Percentiles rank a stretch among this genome's conserved stretches.
phyloP scores from a whole-genome alignment of 768 basidiomycete species.

The Roridomyces roridus region DNA sequence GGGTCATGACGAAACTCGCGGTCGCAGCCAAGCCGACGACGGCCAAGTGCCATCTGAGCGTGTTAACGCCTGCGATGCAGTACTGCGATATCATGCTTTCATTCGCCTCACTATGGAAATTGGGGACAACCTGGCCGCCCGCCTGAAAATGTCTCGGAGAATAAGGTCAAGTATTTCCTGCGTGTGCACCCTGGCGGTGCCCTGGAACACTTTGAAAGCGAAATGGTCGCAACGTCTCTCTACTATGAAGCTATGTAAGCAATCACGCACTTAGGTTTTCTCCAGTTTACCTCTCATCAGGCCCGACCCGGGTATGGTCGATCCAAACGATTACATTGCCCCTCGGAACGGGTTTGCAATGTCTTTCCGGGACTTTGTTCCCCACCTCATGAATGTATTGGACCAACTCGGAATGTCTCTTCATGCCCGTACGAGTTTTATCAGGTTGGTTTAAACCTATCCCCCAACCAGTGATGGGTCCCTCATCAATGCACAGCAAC shows the following conservation, averaged over 20 bases:
- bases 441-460: constrained; percentile 62
- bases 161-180: constrained; percentile 83
- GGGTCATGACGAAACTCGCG: constrained; percentile 78
- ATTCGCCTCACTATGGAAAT: constrained; percentile 76
- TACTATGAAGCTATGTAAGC: constrained; percentile 89
- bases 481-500: constrained; percentile 51
- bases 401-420: constrained; percentile 86
- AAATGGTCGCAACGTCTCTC: constrained; percentile 78
- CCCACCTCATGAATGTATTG: constrained; percentile 81
- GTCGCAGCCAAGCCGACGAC: constrained; percentile 75
- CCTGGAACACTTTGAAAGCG: constrained; percentile 85
- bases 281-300: constrained; percentile 46
- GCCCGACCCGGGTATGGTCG: constrained; percentile 78
- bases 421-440: constrained; percentile 81
- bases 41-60: constrained; percentile 78
- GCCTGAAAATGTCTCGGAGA: constrained; percentile 69
- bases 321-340: constrained; percentile 79
- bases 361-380: constrained; percentile 80
- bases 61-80: constrained; percentile 74
- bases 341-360: constrained; percentile 88
- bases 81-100: constrained; percentile 82
- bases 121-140: constrained; percentile 80
- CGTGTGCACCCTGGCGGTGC: constrained; percentile 87
- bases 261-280: background rate
- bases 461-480: too few species aligned